Percentiles rank a stretch among this genome's conserved stretches.
These are phyloP conservation scores for Brassica hybrid DNA, from an alignment of 441 rosid genomes.

Conservation along the genomic window DNA sequence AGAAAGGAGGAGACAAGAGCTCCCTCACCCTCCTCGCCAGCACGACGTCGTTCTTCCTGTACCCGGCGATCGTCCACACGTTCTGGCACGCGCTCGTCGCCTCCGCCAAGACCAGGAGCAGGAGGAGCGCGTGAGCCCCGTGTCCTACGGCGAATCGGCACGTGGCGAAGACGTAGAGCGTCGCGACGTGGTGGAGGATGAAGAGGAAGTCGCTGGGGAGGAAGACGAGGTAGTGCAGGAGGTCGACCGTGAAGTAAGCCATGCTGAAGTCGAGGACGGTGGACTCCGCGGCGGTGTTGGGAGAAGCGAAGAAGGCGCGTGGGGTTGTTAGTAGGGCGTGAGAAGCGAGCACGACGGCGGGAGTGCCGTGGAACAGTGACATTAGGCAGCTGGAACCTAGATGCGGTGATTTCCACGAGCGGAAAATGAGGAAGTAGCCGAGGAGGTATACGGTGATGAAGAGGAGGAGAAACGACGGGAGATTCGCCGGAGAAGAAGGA, in stretches of 20 bases:
- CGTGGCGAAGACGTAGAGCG: constrained; percentile 71
- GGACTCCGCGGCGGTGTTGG: constrained; percentile 58
- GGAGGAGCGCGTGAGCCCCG: constrained; percentile 71
- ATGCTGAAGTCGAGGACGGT: constrained; percentile 73
- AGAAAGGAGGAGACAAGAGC: constrained; percentile 58
- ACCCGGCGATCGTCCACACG: constrained; percentile 61
- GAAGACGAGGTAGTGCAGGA: constrained; percentile 71
- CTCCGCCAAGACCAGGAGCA: constrained; percentile 72
- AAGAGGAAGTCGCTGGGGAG: constrained; percentile 67
- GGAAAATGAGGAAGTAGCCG: constrained; percentile 58
- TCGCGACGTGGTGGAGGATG: constrained; percentile 83
- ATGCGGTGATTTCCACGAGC: constrained; percentile 61
- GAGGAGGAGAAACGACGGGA: constrained; percentile 51
- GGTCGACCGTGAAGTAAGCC: constrained; percentile 77
- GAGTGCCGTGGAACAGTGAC: constrained; percentile 80
- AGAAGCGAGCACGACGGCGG: constrained; percentile 64
- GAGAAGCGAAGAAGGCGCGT: constrained; percentile 59
- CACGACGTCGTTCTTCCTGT: constrained; percentile 47
- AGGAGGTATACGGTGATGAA: constrained; percentile 55
- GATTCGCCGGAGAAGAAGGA: constrained; percentile 30
- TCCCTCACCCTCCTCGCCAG: constrained; percentile 54
- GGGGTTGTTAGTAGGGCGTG: constrained; percentile 40
- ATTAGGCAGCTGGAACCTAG: constrained; percentile 80
- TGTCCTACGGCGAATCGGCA: constrained; percentile 61
- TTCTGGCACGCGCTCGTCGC: constrained; percentile 80